Evolutionary conservation across 2,329 filamentous ascomycete genomes (phyloP).

Genomic region (Parasarocladium wereldwijsianum): DNA sequence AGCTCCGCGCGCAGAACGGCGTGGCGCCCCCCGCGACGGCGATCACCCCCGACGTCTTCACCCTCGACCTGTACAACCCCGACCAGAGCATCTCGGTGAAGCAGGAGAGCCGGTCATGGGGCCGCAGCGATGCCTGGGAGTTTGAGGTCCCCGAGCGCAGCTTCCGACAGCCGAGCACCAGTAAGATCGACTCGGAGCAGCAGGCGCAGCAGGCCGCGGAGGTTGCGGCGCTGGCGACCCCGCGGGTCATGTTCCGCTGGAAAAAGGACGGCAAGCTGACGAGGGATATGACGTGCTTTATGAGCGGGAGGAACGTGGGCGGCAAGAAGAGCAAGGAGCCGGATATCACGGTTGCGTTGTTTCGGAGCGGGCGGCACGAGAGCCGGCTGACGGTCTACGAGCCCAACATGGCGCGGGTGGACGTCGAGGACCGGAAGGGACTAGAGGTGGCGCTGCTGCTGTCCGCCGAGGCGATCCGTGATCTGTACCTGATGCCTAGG

Average conservation of each 20-base stretch:
- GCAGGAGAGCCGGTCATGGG: conserved; percentile 64
- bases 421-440: conserved; percentile 88
- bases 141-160: conserved; percentile 82
- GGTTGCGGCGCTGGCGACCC: conserved; percentile 34
- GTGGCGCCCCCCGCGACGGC: conserved; percentile 49
- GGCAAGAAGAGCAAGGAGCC: conserved; percentile 81
- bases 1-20: conserved; percentile 56
- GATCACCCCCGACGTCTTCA: conserved; percentile 62
- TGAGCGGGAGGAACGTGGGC: conserved; percentile 63
- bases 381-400: conserved; percentile 70
- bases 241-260: conserved; percentile 77
- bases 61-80: conserved; percentile 85
- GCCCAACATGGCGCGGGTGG: conserved; percentile 77
- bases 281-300: conserved; percentile 78
- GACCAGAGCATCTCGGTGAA: conserved; percentile 66
- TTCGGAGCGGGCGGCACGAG: conserved; percentile 54
- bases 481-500: conserved; percentile 48
- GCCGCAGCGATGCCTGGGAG: conserved; percentile 67
- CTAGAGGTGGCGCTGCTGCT: conserved; percentile 67
- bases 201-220: conserved; percentile 35
- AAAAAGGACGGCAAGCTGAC: conserved; percentile 73
- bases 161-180: conserved; percentile 68
- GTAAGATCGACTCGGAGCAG: conserved; percentile 61
- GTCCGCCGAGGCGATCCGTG: conserved; percentile 47
- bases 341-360: conserved; percentile 88